Conservation (phyloP, 768 basidiomycete species). For the Tulasnella calospora region DNA sequence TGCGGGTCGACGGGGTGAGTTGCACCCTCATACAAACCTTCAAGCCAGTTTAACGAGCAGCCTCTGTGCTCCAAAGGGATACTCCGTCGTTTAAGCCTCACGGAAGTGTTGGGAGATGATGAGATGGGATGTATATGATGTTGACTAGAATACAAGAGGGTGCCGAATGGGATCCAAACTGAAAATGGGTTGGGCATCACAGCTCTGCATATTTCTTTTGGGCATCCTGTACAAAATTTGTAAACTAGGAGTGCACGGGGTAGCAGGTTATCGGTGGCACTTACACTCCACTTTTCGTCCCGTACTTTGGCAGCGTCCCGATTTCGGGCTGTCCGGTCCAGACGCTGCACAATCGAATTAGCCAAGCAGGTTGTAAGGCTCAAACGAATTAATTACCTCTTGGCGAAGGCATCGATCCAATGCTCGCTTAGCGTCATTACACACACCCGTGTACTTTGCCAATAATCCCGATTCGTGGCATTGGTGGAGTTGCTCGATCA, state of each 20-base stretch:
- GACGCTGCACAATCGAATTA: neutral
- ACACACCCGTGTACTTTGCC: constrained; percentile 24
- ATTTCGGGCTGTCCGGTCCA: constrained; percentile 25
- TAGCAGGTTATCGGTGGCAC: neutral
- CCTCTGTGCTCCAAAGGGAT: neutral
- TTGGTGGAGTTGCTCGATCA: constrained; percentile 27
- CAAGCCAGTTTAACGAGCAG: neutral
- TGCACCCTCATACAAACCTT: neutral
- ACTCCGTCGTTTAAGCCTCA: neutral
- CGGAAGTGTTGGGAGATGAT: neutral
- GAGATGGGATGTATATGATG: neutral
- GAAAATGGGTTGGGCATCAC: neutral
- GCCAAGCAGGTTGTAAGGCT: neutral
- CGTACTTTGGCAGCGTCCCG: constrained; percentile 6
- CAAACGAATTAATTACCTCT: constrained; percentile 18
- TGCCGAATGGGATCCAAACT: neutral
- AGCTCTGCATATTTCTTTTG: constrained; percentile 19
- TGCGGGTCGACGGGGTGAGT: constrained; percentile 73
- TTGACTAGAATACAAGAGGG: neutral
- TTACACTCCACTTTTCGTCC: constrained; percentile 7
- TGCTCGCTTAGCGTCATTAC: constrained; percentile 23
- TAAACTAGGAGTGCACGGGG: neutral
- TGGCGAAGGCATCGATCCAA: constrained; percentile 25
- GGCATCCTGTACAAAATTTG: neutral
- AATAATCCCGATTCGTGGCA: constrained; percentile 28